Evolutionary conservation across 805 yeast genomes (phyloP).

Genomic region (Maudiozyma turicensis): DNA sequence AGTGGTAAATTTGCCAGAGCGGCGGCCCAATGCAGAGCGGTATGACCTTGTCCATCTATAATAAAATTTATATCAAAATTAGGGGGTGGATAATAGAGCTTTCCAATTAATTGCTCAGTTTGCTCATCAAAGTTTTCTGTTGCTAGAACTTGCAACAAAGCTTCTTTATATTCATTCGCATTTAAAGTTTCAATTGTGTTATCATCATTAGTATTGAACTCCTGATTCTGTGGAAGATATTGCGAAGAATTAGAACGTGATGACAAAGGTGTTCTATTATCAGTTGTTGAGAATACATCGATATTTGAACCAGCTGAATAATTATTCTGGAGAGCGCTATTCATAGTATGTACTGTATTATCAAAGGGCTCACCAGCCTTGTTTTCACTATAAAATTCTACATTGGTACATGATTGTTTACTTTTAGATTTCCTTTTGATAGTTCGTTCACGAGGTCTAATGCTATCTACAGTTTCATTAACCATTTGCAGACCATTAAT

Average conservation of each 20-base stretch:
- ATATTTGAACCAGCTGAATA: constrained; percentile 13
- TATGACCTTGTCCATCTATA: constrained; percentile 73
- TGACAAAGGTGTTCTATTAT: constrained; percentile 18
- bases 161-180: constrained; percentile 22
- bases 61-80: constrained; percentile 56
- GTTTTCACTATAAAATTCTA: not conserved
- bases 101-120: constrained; percentile 24
- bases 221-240: not conserved
- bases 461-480: not conserved
- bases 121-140: constrained; percentile 25
- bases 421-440: not conserved
- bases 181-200: not conserved
- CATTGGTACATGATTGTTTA: not conserved
- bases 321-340: not conserved
- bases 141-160: constrained; percentile 25
- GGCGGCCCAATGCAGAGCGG: constrained; percentile 79
- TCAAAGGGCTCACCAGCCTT: not conserved
- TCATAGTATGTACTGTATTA: not conserved
- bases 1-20: constrained; percentile 62
- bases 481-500: not conserved
- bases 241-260: constrained; percentile 11
- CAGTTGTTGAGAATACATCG: constrained; percentile 19
- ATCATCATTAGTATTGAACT: not conserved
- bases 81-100: constrained; percentile 47
- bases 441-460: not conserved